Evolutionary conservation across 495 filamentous ascomycete genomes (phyloP), one percentile per base, ranked within the genome.

Genomic region (Trichoderma reesei): DNA sequence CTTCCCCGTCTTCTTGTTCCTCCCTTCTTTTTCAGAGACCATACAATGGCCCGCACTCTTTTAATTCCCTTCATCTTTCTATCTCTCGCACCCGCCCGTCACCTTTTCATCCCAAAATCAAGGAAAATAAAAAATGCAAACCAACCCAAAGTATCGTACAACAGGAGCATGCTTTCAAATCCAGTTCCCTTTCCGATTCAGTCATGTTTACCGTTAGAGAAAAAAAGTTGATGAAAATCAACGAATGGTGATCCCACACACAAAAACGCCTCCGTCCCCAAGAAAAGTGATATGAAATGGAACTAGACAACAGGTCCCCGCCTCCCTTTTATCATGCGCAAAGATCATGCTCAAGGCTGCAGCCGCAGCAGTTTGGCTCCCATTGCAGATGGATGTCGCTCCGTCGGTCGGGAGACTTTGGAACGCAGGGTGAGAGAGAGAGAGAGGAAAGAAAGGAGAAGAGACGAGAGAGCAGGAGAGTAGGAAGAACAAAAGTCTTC

Each of bases 111-210:
- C n/a, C n/a, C n/a, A n/a, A n/a, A n/a, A n/a, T n/a, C n/a, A n/a
- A n/a, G n/a, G n/a, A n/a, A n/a, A n/a, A n/a, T n/a, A n/a, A 31
- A 18, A 48, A 48, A 48, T 26, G 44, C 44, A 18, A 26, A 56
- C 26, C 51, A 56, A 56, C 20, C 10, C 20, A 56, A 34, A 31
- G 33, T 56, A 56, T 56, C 51, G 51, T 56, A 56, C 51, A 56
- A 56, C 20, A 56, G 51, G 31, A 56, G 51, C 51, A 56, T 56
- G 51, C 51, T 56, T 56, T 34, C 20, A 56, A 56, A 56, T 56
- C 51, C 51, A 56, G 51, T 33, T 56, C 16, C 51, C 51, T 56
- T 56, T 56, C 51, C 51, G 51, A 56, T 56, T n/a, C 51, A 34
- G 51, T 56, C 51, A 56, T 56, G 51, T 56, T 56, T 56, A 56